A percentile compares a stretch with the other conserved stretches of the same genome.
Conservation (phyloP, 306 rosid genomes). For the Delonix regia region DNA sequence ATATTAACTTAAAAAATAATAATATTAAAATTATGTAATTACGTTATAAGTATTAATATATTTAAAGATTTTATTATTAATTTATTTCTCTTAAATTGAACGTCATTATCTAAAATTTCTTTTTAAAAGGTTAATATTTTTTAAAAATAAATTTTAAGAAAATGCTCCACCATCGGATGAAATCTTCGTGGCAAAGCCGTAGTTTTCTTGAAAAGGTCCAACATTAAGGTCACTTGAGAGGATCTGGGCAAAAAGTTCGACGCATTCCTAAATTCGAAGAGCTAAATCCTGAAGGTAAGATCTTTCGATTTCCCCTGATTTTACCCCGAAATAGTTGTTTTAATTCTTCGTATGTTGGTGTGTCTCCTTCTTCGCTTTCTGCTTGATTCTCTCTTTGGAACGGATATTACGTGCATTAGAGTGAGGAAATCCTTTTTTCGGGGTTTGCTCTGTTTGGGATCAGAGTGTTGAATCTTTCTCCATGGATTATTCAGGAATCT, state of each 20-base stretch:
- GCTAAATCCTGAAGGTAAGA: conserved; percentile 26
- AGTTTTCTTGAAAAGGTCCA: not conserved
- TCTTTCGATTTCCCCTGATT: not conserved
- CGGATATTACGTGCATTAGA: not conserved
- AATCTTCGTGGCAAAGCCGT: conserved; percentile 10
- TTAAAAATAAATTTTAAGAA: no score
- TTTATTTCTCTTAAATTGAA: no score
- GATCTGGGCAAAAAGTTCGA: not conserved
- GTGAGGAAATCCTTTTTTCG: not conserved
- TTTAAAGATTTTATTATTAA: no score
- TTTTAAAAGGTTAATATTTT: no score
- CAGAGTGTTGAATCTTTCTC: not conserved
- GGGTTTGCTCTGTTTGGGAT: not conserved
- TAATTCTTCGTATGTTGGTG: not conserved
- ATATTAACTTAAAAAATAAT: no score
- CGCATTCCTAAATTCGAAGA: not conserved
- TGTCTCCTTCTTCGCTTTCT: not conserved
- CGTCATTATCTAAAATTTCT: no score
- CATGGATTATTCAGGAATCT: not conserved
- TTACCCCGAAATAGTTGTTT: not conserved
- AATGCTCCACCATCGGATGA: no score
- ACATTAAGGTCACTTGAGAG: not conserved
- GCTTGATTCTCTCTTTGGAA: not conserved
- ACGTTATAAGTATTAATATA: no score
- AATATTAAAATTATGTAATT: no score